These are phyloP conservation scores for Yamadazyma endophytica DNA, from an alignment of 805 yeast species.

Conservation along the genomic window DNA sequence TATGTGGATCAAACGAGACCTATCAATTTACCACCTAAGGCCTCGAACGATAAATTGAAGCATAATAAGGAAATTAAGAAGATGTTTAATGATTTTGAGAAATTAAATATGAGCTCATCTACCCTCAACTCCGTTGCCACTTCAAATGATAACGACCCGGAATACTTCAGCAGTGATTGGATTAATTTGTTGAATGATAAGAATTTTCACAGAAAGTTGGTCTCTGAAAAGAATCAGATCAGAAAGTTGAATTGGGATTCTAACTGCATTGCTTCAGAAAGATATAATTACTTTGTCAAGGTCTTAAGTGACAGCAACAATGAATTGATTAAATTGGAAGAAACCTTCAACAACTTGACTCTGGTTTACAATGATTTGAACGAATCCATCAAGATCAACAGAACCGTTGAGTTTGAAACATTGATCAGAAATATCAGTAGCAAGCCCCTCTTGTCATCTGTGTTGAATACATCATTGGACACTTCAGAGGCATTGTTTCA, in stretches of 20 bases:
- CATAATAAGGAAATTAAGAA: slow-evolving; percentile 56
- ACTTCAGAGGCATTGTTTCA: slow-evolving; percentile 12
- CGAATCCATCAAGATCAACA: slow-evolving; percentile 22
- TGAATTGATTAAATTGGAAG: slow-evolving; percentile 13
- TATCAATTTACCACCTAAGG: slow-evolving; percentile 68
- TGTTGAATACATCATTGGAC: slow-evolving; percentile 4
- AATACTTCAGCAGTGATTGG: slow-evolving; percentile 8
- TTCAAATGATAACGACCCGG: slow-evolving; percentile 5
- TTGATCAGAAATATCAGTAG: slow-evolving; percentile 18
- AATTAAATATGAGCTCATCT: slow-evolving; percentile 9
- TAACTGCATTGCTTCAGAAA: slow-evolving; percentile 20
- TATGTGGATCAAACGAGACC: slow-evolving; percentile 62
- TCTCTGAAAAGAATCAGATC: slow-evolving; percentile 23
- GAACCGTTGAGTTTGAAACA: slow-evolving; percentile 30
- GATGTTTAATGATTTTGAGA: slow-evolving; percentile 37
- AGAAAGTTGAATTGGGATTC: slow-evolving; percentile 38
- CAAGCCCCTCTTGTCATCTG: slow-evolving; percentile 25
- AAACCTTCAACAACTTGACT: slow-evolving; percentile 16
- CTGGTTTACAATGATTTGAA: slow-evolving; percentile 21
- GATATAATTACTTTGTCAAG: slow-evolving; percentile 25
- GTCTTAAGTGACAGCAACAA: slow-evolving; percentile 15
- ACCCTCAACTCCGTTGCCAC: no score
- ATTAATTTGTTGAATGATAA: slow-evolving; percentile 13
- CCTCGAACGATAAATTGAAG: slow-evolving; percentile 43
- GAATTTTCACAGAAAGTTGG: slow-evolving; percentile 21